Conservation (phyloP, 148 eudicot genomes). For the Nyssa sinensis region DNA sequence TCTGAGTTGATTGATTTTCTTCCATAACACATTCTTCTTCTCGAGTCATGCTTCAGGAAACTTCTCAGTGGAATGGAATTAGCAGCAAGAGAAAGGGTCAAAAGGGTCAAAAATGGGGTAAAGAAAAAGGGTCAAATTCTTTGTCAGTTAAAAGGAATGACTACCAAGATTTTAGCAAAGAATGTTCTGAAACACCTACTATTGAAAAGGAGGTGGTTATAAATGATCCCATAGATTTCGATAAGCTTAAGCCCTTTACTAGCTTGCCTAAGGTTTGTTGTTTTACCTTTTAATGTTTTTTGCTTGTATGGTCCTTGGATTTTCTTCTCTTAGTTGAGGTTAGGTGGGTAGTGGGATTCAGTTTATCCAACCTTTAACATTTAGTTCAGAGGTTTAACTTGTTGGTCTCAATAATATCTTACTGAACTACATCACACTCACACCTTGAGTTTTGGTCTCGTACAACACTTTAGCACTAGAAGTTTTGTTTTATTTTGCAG, state of each 20-base stretch:
- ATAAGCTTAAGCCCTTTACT: conserved; percentile 63
- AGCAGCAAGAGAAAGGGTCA: conserved; percentile 31
- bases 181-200: conserved; percentile 23
- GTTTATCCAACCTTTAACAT: background rate
- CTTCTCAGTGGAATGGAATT: conserved; percentile 27
- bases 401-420: background rate
- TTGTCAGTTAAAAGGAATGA: conserved; percentile 38
- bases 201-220: conserved; percentile 24
- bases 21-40: background rate
- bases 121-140: conserved; percentile 4
- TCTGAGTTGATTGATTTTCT: background rate
- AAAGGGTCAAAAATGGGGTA: conserved; percentile 33
- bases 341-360: background rate
- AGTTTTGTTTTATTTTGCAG: conserved; percentile 41
- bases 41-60: conserved; percentile 19
- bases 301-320: too few species aligned
- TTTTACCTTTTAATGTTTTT: background rate
- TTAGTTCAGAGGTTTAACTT: background rate
- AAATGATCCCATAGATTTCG: conserved; percentile 40
- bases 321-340: background rate
- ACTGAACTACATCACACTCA: background rate
- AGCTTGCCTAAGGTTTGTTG: conserved; percentile 61
- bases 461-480: too few species aligned
- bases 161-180: conserved; percentile 24
- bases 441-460: background rate